Base-by-base conservation (phyloP, 768 basidiomycete genomes). In the Boletus reticulatus region DNA sequence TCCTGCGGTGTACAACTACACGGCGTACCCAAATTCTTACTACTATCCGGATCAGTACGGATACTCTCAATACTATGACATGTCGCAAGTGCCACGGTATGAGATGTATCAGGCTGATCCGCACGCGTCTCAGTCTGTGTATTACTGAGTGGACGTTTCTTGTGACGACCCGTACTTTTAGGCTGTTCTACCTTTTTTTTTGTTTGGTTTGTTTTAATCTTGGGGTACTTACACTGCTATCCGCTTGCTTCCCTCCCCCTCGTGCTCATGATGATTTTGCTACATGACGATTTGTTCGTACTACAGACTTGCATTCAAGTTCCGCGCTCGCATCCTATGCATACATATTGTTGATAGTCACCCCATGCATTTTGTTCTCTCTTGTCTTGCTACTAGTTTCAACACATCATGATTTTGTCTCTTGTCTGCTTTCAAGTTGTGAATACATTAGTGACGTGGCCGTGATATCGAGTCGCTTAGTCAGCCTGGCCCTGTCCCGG, bases 41-140 rank as follows among this genome's bases (percentile, higher is more conserved):
- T 90, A 87, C 70, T 88, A 85, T 69, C 84, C 85, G 22, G 85
- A 87, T 48, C 77, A 80, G 57, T 89, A 89, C 49, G 77, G 74
- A 62, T 89, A 89, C 68, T 74, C 80, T 56, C 80, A 76, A 42
- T 88, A 87, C 73, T 73, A 87, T 76, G 88, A 88, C 70, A 78
- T 83, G 80, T 77, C 84, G 43, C 85, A 84, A 61, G 70, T 75
- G 59, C 79, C 81, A 68, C 81, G 80, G 62, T 89, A 88, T 72
- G 87, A 87, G 60, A 77, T 81, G 79, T 88, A 87, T 72, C 75
- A 79, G 52, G 68, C 78, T 66, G 81, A 84, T 62, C 79, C 72
- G 34, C 70, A 76, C 53, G 59, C 74, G 46, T 76, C 81, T 68
- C 78, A 79, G 59, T 73, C 78, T 60, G 80, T 79, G 62, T 88